Base-by-base conservation (phyloP, 768 basidiomycete genomes). In the Amanita pallidorosea region DNA sequence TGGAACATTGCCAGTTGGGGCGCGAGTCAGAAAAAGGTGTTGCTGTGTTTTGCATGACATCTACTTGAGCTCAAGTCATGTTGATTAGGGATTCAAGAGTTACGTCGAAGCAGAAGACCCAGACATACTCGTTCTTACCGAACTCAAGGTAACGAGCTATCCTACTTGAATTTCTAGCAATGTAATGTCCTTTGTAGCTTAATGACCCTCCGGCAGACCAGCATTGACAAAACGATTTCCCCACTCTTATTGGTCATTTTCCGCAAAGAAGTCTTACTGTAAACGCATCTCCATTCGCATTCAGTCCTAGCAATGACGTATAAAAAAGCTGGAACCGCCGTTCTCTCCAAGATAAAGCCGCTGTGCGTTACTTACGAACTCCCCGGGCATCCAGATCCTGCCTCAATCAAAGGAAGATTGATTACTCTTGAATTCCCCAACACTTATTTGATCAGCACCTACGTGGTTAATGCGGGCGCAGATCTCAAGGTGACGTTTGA, bases 101-200 rank as follows among this genome's bases (percentile, higher is more conserved):
- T 94, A 94, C 60, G 71, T 92, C 29, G 82, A 88, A 56, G 88
- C 88, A 1, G 91, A 94, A 58, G 82, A 92, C 60, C 80, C 91
- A 0, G 91, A 94, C 60, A 71, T 94, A 23, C 70, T 93, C 20
- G 75, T 93, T 13, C 68, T 94, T 38, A 89, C 87, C 0, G 91
- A 94, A 68, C 92, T 89, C 8, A 94, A 92, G 73, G 88, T 80
- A 36, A 22, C 60, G 40, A 49, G 31, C n/a, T 2, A n/a, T 35
- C 6, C 49, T 45, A 47, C 8, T 27, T 25, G 15, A 20, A 31
- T 2, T 6, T 50, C 25, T 15, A 18, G 17, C 23, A 22, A 46
- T 34, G 18, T 13, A 7, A 47, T 11, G 7, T 35, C 13, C 53
- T 22, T 23, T 40, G n/a, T 18, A 91, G 88, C 79, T 89, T 42